phyloP scores from a whole-genome alignment of 2,329 filamentous ascomycete genomes.

The Xylaria hypoxylon region DNA sequence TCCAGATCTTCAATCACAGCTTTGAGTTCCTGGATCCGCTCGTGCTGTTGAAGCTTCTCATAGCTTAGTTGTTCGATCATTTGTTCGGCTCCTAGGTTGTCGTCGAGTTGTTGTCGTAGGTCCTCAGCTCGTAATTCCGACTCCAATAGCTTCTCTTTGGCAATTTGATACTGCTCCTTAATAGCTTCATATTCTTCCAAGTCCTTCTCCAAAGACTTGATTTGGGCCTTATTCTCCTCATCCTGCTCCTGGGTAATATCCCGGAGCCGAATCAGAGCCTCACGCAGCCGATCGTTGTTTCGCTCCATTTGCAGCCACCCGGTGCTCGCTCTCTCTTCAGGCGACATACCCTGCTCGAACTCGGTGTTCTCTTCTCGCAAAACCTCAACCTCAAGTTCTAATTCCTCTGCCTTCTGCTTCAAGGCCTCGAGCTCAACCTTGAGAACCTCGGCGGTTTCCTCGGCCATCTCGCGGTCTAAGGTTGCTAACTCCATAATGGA shows the following conservation, averaged over 20 bases:
- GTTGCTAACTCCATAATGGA: conserved; percentile 86
- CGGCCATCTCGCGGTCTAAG: conserved; percentile 94
- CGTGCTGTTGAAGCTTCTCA: conserved; percentile 84
- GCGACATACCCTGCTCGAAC: conserved; percentile 83
- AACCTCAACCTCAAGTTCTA: conserved; percentile 89
- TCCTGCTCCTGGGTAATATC: conserved; percentile 91
- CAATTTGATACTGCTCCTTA: conserved; percentile 76
- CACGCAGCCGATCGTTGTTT: conserved; percentile 86
- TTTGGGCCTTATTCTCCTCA: conserved; percentile 79
- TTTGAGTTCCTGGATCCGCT: conserved; percentile 85
- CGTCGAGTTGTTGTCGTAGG: conserved; percentile 89
- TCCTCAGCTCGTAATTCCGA: conserved; percentile 84
- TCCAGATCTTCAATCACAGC: conserved; percentile 88
- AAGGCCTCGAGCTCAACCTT: conserved; percentile 84
- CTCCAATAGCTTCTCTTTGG: conserved; percentile 78
- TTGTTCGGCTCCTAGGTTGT: conserved; percentile 86
- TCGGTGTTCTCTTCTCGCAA: conserved; percentile 88
- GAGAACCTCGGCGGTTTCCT: conserved; percentile 86
- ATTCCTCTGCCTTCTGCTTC: conserved; percentile 81
- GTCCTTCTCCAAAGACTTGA: conserved; percentile 79
- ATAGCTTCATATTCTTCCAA: conserved; percentile 73
- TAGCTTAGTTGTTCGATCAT: conserved; percentile 94
- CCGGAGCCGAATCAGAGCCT: conserved; percentile 84
- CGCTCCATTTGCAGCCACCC: conserved; percentile 93
- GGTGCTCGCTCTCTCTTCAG: conserved; percentile 86